Evolutionary conservation across 345 rosid species (phyloP).

Genomic region (Trapa bicornis): DNA sequence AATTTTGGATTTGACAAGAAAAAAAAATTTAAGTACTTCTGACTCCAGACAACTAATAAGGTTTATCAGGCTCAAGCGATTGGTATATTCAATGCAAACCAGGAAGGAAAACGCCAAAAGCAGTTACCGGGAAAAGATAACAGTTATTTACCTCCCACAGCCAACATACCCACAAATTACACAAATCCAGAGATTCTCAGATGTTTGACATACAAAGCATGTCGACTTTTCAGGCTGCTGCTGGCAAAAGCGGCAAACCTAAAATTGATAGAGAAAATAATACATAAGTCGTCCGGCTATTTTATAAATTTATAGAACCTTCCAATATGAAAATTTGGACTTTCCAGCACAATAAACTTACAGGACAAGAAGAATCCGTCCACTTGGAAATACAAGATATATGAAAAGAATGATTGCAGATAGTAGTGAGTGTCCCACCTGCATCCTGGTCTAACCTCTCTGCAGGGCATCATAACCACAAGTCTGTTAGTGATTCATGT

Average conservation of each 20-base stretch:
- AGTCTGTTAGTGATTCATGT: not conserved
- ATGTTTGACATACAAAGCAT: slow-evolving; percentile 80
- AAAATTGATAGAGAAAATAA: slow-evolving; percentile 6
- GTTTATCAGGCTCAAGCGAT: not conserved
- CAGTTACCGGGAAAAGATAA: not conserved
- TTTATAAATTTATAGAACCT: not conserved
- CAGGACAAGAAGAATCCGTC: slow-evolving; percentile 98
- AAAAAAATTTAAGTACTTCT: not conserved
- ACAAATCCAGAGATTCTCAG: slow-evolving; percentile 95
- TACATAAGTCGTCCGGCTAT: not conserved
- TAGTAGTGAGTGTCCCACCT: slow-evolving; percentile 72
- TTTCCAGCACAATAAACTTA: slow-evolving; percentile 22
- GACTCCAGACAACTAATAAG: not conserved
- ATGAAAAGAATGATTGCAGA: slow-evolving; percentile 96
- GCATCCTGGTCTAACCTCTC: slow-evolving; percentile 87
- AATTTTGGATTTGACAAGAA: too few species aligned
- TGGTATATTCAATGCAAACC: too few species aligned
- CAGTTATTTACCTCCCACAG: slow-evolving; percentile 68
- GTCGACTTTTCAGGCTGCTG: slow-evolving; percentile 92
- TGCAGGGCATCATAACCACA: slow-evolving; percentile 20
- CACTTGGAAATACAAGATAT: slow-evolving; percentile 93
- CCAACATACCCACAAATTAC: slow-evolving; percentile 88
- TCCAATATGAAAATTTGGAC: not conserved
- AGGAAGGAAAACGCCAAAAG: slow-evolving; percentile 2
- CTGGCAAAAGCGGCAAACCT: slow-evolving; percentile 98